phyloP scores from a whole-genome alignment of 2,329 filamentous ascomycete species.

The Fusarium redolens region DNA sequence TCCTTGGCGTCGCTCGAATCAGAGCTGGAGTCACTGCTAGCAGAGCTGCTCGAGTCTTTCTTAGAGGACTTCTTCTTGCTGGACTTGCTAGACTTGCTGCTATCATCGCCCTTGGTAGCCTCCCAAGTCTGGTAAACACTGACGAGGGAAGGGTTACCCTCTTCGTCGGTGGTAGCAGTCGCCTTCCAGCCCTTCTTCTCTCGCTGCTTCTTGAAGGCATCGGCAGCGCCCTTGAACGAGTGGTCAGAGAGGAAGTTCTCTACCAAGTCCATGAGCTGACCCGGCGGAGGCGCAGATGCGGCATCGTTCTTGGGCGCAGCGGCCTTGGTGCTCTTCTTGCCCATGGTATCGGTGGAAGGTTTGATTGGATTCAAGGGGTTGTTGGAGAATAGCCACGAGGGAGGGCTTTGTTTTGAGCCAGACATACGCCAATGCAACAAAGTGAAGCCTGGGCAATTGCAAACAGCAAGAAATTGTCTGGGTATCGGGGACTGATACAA shows the following conservation, averaged over 20 bases:
- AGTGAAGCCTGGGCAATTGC: slow-evolving; percentile 1
- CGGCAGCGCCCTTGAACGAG: slow-evolving; percentile 70
- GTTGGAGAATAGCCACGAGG: slow-evolving; percentile 59
- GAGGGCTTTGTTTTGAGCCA: slow-evolving; percentile 47
- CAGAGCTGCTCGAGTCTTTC: slow-evolving; percentile 23
- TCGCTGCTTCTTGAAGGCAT: slow-evolving; percentile 72
- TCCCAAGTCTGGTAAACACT: slow-evolving; percentile 65
- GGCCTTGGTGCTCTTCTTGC: slow-evolving; percentile 45
- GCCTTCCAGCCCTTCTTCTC: slow-evolving; percentile 62
- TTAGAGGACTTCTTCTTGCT: slow-evolving; percentile 39
- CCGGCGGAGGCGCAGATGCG: slow-evolving; percentile 56
- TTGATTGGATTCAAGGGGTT: slow-evolving; percentile 47
- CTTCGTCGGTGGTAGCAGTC: slow-evolving; percentile 24
- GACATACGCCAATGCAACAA: slow-evolving; percentile 48
- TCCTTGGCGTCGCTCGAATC: slow-evolving; percentile 46
- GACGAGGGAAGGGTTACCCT: slow-evolving; percentile 56
- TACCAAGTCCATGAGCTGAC: slow-evolving; percentile 74
- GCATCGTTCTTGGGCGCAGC: slow-evolving; percentile 35
- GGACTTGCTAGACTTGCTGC: slow-evolving; percentile 36
- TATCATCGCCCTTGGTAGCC: slow-evolving; percentile 37
- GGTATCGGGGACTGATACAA: slow-evolving; percentile 7
- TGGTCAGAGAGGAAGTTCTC: slow-evolving; percentile 74
- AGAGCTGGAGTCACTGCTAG: slow-evolving; percentile 45
- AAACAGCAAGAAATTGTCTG: slow-evolving; percentile 10
- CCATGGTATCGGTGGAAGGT: slow-evolving; percentile 47